These are phyloP conservation scores for Colletotrichum sp. DNA, from an alignment of 2,329 filamentous ascomycete genomes.

Conservation along the genomic window DNA sequence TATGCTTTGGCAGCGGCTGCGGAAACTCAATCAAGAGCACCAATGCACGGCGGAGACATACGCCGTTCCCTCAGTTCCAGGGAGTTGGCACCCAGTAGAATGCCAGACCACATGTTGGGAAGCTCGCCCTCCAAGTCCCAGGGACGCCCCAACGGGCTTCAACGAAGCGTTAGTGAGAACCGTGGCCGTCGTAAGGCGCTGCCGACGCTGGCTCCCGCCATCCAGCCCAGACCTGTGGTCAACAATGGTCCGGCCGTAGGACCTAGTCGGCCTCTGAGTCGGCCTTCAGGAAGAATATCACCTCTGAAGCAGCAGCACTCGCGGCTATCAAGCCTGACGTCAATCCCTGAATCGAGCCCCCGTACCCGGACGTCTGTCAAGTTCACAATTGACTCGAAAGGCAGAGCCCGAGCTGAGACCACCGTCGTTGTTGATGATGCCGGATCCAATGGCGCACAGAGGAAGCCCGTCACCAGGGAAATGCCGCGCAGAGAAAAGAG, in stretches of 20 bases:
- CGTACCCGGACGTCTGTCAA: constrained; percentile 61
- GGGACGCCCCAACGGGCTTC: constrained; percentile 50
- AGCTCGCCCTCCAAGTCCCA: constrained; percentile 59
- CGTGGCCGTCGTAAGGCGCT: constrained; percentile 52
- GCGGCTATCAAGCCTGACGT: constrained; percentile 56
- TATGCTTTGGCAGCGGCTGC: constrained; percentile 18
- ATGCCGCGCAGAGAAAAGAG: constrained; percentile 32
- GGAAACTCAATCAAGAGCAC: constrained; percentile 21
- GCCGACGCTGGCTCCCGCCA: constrained; percentile 52
- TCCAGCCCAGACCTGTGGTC: constrained; percentile 38
- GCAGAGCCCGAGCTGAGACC: constrained; percentile 61
- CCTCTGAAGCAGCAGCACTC: constrained; percentile 56
- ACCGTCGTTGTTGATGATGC: constrained; percentile 44
- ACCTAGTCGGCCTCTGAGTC: constrained; percentile 36
- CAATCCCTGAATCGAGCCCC: constrained; percentile 60
- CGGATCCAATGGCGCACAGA: constrained; percentile 16
- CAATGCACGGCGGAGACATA: constrained; percentile 36
- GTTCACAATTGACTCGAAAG: constrained; percentile 68
- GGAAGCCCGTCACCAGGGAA: constrained; percentile 24
- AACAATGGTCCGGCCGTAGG: constrained; percentile 34
- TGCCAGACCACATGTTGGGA: constrained; percentile 43
- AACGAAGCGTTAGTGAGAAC: constrained; percentile 60
- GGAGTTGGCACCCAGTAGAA: constrained; percentile 45
- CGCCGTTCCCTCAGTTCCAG: constrained; percentile 51
- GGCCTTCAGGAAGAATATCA: constrained; percentile 53